A percentile compares a stretch with the other conserved stretches of the same genome.
Conservation (phyloP, 257 asterid genomes). For the Solanum ossicruentum region DNA sequence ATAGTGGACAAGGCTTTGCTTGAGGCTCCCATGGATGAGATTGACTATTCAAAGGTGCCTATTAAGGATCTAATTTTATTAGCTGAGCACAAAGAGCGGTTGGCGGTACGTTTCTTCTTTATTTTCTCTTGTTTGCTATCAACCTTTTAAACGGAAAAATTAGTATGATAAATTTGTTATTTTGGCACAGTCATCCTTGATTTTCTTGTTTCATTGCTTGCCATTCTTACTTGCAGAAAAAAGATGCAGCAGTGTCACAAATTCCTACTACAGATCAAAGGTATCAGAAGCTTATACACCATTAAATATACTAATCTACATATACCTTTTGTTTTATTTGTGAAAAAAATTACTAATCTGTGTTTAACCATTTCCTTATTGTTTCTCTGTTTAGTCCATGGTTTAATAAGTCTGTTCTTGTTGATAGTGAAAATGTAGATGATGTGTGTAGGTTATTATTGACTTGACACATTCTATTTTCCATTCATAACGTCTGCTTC, state of each 20-base stretch:
- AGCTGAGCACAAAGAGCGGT: conserved; percentile 68
- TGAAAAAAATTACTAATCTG: neutral
- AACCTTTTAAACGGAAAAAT: neutral
- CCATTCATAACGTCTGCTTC: conserved; percentile 55
- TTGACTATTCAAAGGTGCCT: conserved; percentile 48
- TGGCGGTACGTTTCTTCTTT: conserved; percentile 19
- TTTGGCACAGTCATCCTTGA: neutral
- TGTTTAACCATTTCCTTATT: neutral
- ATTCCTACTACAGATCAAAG: conserved; percentile 31
- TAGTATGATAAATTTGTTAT: neutral
- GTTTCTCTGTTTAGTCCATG: neutral
- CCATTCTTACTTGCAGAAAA: conserved; percentile 48
- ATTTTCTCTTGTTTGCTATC: neutral
- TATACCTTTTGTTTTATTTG: neutral
- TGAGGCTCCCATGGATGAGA: conserved; percentile 67
- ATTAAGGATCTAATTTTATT: conserved; percentile 69
- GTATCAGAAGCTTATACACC: conserved; percentile 14
- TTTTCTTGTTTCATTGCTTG: conserved; percentile 7
- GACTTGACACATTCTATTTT: neutral
- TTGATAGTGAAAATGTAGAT: neutral
- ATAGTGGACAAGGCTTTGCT: conserved; percentile 65
- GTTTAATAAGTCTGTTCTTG: neutral
- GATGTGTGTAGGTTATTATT: neutral
- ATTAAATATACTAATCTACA: neutral
- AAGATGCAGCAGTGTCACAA: conserved; percentile 24